Evolutionary conservation across 768 basidiomycete species (phyloP), one percentile per base, ranked within the genome.

Genomic region (Suillus brevipes): DNA sequence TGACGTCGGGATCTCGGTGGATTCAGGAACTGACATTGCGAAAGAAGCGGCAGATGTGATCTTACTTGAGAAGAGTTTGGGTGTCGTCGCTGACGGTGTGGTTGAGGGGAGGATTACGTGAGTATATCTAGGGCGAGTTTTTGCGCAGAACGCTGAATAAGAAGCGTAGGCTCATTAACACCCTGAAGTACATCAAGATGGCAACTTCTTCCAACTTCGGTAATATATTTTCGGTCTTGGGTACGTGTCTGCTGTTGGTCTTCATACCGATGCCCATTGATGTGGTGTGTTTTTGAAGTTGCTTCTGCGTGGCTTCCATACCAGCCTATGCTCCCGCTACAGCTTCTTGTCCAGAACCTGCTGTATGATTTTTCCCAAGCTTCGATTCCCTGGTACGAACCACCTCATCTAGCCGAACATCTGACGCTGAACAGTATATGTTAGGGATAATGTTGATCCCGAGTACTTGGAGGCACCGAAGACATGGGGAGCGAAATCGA

Each of bases 301-400:
- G 78, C 77, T 55, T 79, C 77, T 38, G 77, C 76, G 57, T 78
- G 78, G 78, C 38, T 78, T 36, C 78, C 77, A 34, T 79, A 79
- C 59, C 73, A 78, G 53, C 77, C 78, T 3, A 78, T 78, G 78
- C 63, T 72, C 31, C 75, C 78, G 13, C 42, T 78, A 42, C 77
- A 78, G 43, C 42, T 78, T 9, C 68, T 78, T 42, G 65, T 70
- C 25, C 77, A 78, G 63, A 78, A 79, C 61, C 53, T 78, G 34
- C 68, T 78, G 2, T 78, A 78, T 60, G 78, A 78, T 64, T 79
- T 78, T 55, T 78, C 78, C 34, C 77, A 78, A 14, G 77, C 67
- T 25, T 77, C 77, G 1, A 78, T 78, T 62, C 77, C 78, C 45
- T 78, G 77, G 75, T 77, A 68, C 53, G 45, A 7, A 34, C 31